Evolutionary conservation across 129 eudicot genomes (phyloP).

Genomic region (Scalesia atractyloides): DNA sequence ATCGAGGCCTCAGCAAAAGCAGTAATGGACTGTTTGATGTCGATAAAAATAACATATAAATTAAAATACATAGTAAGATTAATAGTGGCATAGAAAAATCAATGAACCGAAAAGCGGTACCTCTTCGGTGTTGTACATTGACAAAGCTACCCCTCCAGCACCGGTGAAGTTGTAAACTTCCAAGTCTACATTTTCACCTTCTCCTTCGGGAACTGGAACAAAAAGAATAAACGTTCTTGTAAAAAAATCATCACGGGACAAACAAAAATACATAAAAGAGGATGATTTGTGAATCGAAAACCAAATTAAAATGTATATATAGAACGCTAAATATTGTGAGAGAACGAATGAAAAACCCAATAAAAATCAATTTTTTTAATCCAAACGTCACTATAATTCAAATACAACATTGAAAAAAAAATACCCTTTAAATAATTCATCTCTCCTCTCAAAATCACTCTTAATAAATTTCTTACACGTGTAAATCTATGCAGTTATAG

Average conservation of each 20-base stretch:
- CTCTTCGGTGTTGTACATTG: slow-evolving; percentile 24
- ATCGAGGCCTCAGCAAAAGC: slow-evolving; percentile 74
- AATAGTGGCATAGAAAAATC: neutral
- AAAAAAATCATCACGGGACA: neutral
- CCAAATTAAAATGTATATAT: too few species aligned
- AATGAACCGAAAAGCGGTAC: neutral
- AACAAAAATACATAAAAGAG: neutral
- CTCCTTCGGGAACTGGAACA: slow-evolving; percentile 15
- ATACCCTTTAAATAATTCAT: too few species aligned
- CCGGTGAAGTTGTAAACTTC: slow-evolving; percentile 16
- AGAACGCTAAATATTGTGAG: too few species aligned
- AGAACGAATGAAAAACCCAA: too few species aligned
- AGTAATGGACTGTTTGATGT: slow-evolving; percentile 42
- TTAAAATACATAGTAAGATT: neutral
- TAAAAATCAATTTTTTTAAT: too few species aligned
- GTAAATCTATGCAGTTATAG: too few species aligned
- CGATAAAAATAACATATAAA: neutral
- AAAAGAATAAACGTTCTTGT: neutral
- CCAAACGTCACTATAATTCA: too few species aligned
- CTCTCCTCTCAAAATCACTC: too few species aligned
- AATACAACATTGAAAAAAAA: too few species aligned
- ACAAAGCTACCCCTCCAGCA: slow-evolving; percentile 21
- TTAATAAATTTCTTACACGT: too few species aligned
- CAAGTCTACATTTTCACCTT: slow-evolving; percentile 20
- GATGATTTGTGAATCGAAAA: too few species aligned